Evolutionary conservation across 2,329 filamentous ascomycete genomes (phyloP), one percentile per base, ranked within the genome.

Genomic region (Stromatinia cepivora): DNA sequence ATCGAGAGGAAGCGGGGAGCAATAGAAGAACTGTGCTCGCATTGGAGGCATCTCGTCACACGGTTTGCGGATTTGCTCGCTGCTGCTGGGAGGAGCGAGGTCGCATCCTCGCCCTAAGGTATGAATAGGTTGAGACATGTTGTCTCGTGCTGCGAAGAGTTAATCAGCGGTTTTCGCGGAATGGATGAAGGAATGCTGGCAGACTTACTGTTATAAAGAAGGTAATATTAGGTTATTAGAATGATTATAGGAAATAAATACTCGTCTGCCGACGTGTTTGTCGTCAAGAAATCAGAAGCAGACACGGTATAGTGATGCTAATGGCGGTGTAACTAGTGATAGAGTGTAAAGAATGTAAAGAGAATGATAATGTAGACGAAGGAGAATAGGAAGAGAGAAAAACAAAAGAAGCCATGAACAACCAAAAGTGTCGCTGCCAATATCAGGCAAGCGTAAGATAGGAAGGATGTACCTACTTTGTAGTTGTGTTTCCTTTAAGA

Each of bases 1-100:
- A 76, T 97, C 93, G 77, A 97, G 93, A 42, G 93, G 90, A 63
- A 94, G 86, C 17, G 88, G 83, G 15, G 93, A 95, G 20, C 88
- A 86, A 79, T 97, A 97, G 80, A 97, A 97, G 81, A 93, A 97
- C 72, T 93, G 92, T 31, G 90, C 85, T 45, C 85, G 83, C 67
- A 91, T 79, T 0, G 87, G 84, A 22, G 91, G 90, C 34, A 86
- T 83, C 66, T 81, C 82, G 75, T 72, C 79, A 76, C 71, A 78
- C 76, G 58, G 77, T 22, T 62, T 62, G 34, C 13, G 31, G 20
- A 22, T n/a, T 52, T 64, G 22, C 34, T 28, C n/a, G 56, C 56
- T 53, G 45, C 56, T 50, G 22, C 66, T 31, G 25, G 34, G 45
- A 17, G 66, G 73, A n/a, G 73, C 69, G 34, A 78, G 73, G 39